Evolutionary conservation across 1,284 basidiomycete genomes (phyloP), one percentile per base, ranked within the genome.

Genomic region (Moniliella sp.): DNA sequence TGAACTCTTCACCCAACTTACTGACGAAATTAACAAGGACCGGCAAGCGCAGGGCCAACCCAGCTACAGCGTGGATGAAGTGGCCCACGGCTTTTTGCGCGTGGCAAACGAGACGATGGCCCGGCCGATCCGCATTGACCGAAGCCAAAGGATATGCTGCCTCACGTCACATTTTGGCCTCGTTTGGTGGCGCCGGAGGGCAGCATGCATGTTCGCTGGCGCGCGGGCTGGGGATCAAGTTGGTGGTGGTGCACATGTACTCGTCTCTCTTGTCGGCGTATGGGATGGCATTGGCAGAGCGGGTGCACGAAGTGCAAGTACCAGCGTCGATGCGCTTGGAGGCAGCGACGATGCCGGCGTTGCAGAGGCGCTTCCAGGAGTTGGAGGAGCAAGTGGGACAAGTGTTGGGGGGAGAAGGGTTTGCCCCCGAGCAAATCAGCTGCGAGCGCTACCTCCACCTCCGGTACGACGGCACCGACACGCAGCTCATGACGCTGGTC

Each of bases 191-290:
- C 12, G 81, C 81, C 2, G 82, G 82, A 9, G 82, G 83, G 0
- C 83, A 88, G 50, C 81, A 86, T 46, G 82, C 79, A 3, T 84
- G 80, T 65, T 76, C 81, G 45, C 79, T 88, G 29, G 80, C 67
- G n/a, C 67, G 70, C 15, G 66, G 78, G 16, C 67, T 88, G 1
- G 78, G 78, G 5, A 86, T 88, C 46, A 71, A 70, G 46, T 78
- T 74, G 1, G 76, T 88, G 38, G 64, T 88, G 15, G 76, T 88
- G 27, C 82, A 86, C 62, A 68, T 73, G 33, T 82, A 78, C 57
- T 80, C 75, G 30, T 82, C 75, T 4, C 79, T 84, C 12, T 37
- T 91, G 2, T 82, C 78, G 1, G 83, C 83, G 0, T 91, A 84
- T 48, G 84, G 84, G 1, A 69, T 86, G 18, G 77, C 79, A 4